Percentiles rank a stretch among this genome's conserved stretches.
Conservation (phyloP, 1,284 basidiomycete genomes). For the Tilletia indica region DNA sequence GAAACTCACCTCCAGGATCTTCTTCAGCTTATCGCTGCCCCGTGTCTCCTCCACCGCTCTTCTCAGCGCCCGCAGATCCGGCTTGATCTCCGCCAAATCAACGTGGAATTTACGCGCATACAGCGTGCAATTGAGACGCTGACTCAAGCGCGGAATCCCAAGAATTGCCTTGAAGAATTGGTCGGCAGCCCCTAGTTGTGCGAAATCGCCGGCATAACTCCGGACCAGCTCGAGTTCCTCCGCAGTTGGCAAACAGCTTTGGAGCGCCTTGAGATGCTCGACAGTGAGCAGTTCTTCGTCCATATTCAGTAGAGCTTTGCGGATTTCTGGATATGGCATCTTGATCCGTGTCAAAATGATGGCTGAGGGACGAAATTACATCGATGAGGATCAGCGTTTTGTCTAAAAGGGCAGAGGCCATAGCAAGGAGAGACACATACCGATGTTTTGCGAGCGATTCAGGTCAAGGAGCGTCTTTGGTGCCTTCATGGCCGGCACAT, state of each 20-base stretch:
- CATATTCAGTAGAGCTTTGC: constrained; percentile 36
- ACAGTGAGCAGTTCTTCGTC: constrained; percentile 36
- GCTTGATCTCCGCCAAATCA: constrained; percentile 78
- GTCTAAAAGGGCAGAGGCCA: not conserved
- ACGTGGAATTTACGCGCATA: constrained; percentile 77
- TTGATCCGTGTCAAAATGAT: constrained; percentile 47
- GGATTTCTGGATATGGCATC: constrained; percentile 40
- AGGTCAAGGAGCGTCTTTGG: constrained; percentile 40
- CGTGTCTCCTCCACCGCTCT: constrained; percentile 73
- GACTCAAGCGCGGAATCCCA: constrained; percentile 70
- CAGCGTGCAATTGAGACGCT: constrained; percentile 76
- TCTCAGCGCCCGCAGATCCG: constrained; percentile 74
- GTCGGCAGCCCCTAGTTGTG: constrained; percentile 66
- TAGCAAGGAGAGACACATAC: constrained; percentile 25
- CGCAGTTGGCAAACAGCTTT: constrained; percentile 38
- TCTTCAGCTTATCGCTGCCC: constrained; percentile 68
- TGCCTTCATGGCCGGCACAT: constrained; percentile 28
- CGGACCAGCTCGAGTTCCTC: constrained; percentile 46
- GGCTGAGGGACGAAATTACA: constrained; percentile 20
- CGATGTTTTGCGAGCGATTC: constrained; percentile 34
- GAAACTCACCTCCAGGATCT: constrained; percentile 62
- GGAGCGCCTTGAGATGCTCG: constrained; percentile 42
- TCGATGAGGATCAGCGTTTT: not conserved
- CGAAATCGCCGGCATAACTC: constrained; percentile 40
- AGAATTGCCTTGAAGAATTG: constrained; percentile 81